Evolutionary conservation across 495 filamentous ascomycete genomes (phyloP).

Genomic region (Aspergillus funiculosus): DNA sequence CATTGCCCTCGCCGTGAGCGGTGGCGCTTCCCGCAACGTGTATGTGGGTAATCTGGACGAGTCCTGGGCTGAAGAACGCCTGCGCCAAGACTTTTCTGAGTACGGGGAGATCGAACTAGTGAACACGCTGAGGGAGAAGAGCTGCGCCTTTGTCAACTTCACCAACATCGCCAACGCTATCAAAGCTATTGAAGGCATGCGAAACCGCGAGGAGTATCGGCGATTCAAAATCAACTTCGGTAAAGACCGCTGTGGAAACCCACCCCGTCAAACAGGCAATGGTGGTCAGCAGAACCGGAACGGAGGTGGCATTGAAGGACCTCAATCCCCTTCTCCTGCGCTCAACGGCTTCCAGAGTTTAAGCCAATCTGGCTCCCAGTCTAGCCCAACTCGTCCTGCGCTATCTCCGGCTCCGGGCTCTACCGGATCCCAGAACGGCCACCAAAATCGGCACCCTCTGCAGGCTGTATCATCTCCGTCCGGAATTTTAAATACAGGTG

Average conservation of each 20-base stretch:
- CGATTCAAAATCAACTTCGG: conserved; percentile 99
- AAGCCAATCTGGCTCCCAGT: conserved; percentile 58
- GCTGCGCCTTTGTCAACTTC: conserved; percentile 98
- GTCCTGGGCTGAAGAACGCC: conserved; percentile 90
- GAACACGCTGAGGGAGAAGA: conserved; percentile 95
- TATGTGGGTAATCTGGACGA: conserved; percentile 98
- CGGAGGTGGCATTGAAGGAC: conserved; percentile 47
- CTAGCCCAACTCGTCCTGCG: conserved; percentile 60
- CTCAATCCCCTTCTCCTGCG: conserved; percentile 55
- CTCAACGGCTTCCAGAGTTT: conserved; percentile 48
- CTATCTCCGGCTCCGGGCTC: conserved; percentile 52
- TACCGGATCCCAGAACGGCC: conserved; percentile 49
- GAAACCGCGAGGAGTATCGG: conserved; percentile 90
- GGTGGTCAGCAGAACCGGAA: conserved; percentile 55
- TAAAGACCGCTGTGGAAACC: conserved; percentile 96
- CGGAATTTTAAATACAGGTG: conserved; percentile 67
- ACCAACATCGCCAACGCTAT: conserved; percentile 99
- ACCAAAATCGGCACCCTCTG: conserved; percentile 43
- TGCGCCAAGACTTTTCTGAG: conserved; percentile 95
- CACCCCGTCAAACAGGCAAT: conserved; percentile 73
- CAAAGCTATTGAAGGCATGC: conserved; percentile 95
- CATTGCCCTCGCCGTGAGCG: conserved; percentile 92
- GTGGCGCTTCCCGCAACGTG: conserved; percentile 89
- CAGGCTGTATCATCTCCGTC: conserved; percentile 56
- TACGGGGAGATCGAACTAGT: conserved; percentile 98